Evolutionary conservation across 1,139 yeast species (phyloP), one percentile per base, ranked within the genome.

Genomic region (Saccharomycopsis phalli): DNA sequence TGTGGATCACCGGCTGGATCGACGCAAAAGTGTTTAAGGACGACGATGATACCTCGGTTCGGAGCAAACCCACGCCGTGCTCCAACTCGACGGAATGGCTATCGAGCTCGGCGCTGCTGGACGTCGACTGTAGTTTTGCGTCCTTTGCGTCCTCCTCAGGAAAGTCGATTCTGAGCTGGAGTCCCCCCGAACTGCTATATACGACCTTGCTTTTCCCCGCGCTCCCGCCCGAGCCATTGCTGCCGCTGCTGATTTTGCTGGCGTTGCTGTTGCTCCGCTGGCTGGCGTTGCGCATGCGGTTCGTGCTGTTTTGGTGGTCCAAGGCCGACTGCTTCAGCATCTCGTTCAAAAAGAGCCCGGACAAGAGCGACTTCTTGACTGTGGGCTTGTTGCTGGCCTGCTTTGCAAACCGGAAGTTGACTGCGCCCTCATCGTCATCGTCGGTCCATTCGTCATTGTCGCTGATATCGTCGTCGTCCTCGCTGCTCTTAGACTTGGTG

Each of bases 401-500:
- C 30, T 38, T 38, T n/a, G 33, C 6, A 13, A 25, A 27, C 7
- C 31, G 21, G 14, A 21, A 21, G n/a, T 32, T 21, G 10, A 29
- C 7, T 13, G 30, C 32, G 13, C 21, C 18, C 13, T 29, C 41
- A 25, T 41, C 46, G 25, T 44, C 47, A 20, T 44, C 45, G 22
- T 44, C 47, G 10, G 46, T 44, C 47, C 47, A 44, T 14, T 19
- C 47, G 34, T 44, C 44, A 28, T 41, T 38, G 34, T 44, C 45
- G 11, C 36, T 41, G 18, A 31, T 31, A 11, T 10, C 4, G 17
- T 29, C 34, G 16, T 32, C 28, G 19, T 34, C 33, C n/a, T 35
- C 37, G n/a, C 21, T 29, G 33, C 26, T 18, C 10, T 38, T 31
- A 11, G 14, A 10, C 29, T 26, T 26, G 8, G 10, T 6, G 13